These are phyloP conservation scores for Podospora appendiculata DNA, from an alignment of 495 filamentous ascomycete genomes.

Conservation along the genomic window DNA sequence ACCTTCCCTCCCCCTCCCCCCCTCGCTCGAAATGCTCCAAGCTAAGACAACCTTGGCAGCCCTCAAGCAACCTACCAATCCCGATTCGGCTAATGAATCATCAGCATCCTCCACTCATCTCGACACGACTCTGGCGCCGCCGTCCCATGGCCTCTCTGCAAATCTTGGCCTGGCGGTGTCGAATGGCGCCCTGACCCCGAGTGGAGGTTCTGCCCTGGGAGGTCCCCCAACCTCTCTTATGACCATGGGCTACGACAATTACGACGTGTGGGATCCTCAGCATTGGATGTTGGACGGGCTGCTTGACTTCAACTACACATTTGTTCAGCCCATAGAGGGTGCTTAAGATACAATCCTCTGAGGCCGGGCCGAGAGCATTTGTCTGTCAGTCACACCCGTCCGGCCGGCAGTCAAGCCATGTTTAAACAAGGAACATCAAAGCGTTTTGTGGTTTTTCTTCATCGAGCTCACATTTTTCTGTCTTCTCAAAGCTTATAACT, in stretches of 20 bases:
- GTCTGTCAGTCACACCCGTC: no score
- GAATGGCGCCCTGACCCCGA: constrained; percentile 41
- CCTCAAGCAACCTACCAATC: constrained; percentile 80
- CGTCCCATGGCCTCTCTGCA: constrained; percentile 24
- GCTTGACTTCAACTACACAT: constrained; percentile 69
- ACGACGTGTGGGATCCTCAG: constrained; percentile 82
- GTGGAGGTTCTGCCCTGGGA: constrained; percentile 32
- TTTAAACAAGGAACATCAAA: no score
- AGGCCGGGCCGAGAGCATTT: not conserved
- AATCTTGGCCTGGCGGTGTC: constrained; percentile 23
- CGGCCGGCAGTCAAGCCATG: no score
- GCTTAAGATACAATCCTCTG: constrained; percentile 20
- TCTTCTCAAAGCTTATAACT: no score
- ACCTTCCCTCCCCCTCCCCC: not conserved
- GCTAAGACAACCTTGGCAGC: constrained; percentile 40
- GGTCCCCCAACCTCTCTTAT: constrained; percentile 33
- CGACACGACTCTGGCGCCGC: constrained; percentile 44
- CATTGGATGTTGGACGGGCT: constrained; percentile 86
- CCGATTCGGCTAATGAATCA: constrained; percentile 67
- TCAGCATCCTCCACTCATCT: constrained; percentile 58
- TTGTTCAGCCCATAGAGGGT: constrained; percentile 39
- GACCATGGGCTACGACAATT: constrained; percentile 50
- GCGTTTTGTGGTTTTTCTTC: no score
- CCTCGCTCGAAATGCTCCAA: constrained; percentile 14
- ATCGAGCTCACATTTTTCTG: no score